These are phyloP conservation scores for Hygrophorus russula DNA, from an alignment of 768 basidiomycete species.

Conservation along the genomic window DNA sequence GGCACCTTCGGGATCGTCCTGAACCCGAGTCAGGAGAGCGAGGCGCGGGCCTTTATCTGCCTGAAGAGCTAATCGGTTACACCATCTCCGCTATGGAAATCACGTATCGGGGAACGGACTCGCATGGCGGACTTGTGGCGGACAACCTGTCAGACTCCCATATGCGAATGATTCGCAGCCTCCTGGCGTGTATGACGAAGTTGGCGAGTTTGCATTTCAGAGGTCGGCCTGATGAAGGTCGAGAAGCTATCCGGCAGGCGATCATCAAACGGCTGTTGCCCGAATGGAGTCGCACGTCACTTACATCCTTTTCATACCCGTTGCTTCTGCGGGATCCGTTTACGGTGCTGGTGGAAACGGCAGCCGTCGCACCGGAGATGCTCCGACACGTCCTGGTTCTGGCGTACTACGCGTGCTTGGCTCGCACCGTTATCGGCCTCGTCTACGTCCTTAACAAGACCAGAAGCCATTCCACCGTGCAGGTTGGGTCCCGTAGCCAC, in stretches of 20 bases:
- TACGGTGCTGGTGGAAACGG: slow-evolving; percentile 80
- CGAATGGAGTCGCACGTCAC: slow-evolving; percentile 82
- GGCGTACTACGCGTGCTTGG: slow-evolving; percentile 83
- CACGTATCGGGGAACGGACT: slow-evolving; percentile 56
- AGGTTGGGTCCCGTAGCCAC: slow-evolving; percentile 36
- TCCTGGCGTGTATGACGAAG: slow-evolving; percentile 59
- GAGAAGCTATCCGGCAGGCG: slow-evolving; percentile 68
- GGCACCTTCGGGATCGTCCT: slow-evolving; percentile 67
- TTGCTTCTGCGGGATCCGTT: slow-evolving; percentile 86
- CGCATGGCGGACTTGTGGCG: slow-evolving; percentile 40
- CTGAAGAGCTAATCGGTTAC: slow-evolving; percentile 85
- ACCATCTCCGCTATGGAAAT: slow-evolving; percentile 78
- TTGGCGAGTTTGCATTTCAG: slow-evolving; percentile 62
- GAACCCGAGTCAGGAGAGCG: slow-evolving; percentile 65
- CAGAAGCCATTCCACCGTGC: slow-evolving; percentile 39
- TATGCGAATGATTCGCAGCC: slow-evolving; percentile 62
- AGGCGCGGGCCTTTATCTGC: slow-evolving; percentile 81
- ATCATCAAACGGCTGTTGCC: slow-evolving; percentile 85
- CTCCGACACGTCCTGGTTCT: slow-evolving; percentile 82
- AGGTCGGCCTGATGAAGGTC: slow-evolving; percentile 59
- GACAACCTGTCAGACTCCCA: slow-evolving; percentile 76
- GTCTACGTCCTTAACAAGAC: slow-evolving; percentile 75
- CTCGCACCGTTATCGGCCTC: slow-evolving; percentile 76
- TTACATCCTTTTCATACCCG: slow-evolving; percentile 76
- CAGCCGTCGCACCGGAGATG: slow-evolving; percentile 82